Base-by-base conservation (phyloP, 2,329 filamentous ascomycete genomes). In the Cryphonectria naterciae region DNA sequence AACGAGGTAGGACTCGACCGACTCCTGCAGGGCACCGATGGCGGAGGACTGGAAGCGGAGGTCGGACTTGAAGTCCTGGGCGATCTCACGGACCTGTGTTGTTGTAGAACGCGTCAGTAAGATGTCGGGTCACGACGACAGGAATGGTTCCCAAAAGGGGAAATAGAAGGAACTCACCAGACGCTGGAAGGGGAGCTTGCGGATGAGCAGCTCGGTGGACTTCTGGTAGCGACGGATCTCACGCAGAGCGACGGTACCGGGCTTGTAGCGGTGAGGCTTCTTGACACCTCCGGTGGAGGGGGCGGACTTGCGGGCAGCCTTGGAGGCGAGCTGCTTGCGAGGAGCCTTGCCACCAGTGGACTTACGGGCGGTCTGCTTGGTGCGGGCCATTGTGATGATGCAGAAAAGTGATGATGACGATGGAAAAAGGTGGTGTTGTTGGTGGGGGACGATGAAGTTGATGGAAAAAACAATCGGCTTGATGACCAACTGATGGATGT, bases 151-250 rank as follows among this genome's bases (percentile, higher is more conserved):
- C 37, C 10, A 2, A 13, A 39, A 39, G 32, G 11, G 11, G 17
- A 37, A 0, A 35, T 2, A 11, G 22, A 35, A 41, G 13, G 2
- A 79, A 79, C 86, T 82, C 84, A 88, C 96, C 81, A 99, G 87
- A 83, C 96, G 93, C 87, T 98, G 94, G 88, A 99, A 99, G 73
- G 96, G 96, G 75, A 98, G 92, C 89, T 98, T 98, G 85, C 93
- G 91, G 85, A 99, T 94, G 78, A 99, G 87, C 67, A 99, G 91
- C 86, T 98, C 95, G 67, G 95, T 98, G 75, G 92, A 94, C 87
- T 97, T 97, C 87, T 98, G 95, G 88, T 98, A 98, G 81, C 93
- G 92, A 88, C 95, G 92, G 80, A 99, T 99, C 87, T 99, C 96
- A 89, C 94, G 93, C 79, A 98, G 92, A 89, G 95, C 95, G 85